Conservation (phyloP, 306 rosid genomes). For the Argentina anserina region DNA sequence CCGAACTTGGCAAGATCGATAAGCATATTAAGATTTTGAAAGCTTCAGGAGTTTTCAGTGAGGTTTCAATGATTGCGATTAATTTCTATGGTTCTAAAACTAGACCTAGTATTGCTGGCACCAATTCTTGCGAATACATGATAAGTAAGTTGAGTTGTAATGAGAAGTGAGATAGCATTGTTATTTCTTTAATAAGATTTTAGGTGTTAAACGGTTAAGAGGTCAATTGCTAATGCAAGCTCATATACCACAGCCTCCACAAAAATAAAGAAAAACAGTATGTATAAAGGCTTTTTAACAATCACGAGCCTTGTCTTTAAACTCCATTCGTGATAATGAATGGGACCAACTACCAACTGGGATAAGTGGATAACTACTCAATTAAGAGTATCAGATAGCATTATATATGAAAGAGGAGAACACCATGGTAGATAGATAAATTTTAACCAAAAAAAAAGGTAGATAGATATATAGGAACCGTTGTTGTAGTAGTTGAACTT, state of each 20-base stretch:
- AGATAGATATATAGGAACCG: background rate
- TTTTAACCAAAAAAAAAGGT: background rate
- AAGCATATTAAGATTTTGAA: no score
- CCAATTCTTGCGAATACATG: no score
- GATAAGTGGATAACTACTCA: background rate
- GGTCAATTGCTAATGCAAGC: background rate
- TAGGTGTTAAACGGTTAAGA: background rate
- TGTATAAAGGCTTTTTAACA: background rate
- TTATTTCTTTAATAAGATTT: background rate
- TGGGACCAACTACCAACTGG: constrained; percentile 26
- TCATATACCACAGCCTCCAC: background rate
- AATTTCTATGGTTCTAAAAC: no score
- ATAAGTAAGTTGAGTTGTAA: background rate
- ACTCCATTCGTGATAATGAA: constrained; percentile 28
- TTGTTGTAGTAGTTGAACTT: constrained; percentile 1
- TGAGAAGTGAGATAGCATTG: background rate
- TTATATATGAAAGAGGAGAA: background rate
- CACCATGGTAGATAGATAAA: no score
- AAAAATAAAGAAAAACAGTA: constrained; percentile 1
- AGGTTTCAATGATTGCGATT: no score
- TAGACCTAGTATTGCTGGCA: no score
- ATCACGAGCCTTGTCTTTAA: constrained; percentile 29
- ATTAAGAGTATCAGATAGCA: background rate
- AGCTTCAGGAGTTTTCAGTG: no score
- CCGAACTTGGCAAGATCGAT: no score